Conservation (phyloP, 148 eudicot genomes). For the Rhododendron ovatum region DNA sequence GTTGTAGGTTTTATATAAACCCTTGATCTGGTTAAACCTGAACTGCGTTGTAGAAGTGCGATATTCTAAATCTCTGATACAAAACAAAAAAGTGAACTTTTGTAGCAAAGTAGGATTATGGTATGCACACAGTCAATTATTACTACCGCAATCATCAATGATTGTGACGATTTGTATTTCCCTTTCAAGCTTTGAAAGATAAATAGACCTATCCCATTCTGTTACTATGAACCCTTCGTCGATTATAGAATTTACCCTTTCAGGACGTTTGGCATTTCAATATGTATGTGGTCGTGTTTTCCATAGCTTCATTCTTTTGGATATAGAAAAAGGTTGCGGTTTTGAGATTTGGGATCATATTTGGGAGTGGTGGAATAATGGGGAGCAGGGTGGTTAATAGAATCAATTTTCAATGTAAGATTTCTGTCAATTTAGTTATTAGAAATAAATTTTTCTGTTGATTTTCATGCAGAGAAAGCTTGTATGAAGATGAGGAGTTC, state of each 20-base stretch:
- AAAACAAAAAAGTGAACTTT: not conserved
- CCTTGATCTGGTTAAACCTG: not conserved
- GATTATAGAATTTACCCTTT: not conserved
- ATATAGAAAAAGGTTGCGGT: too few relatives aligned
- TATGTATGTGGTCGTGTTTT: not conserved
- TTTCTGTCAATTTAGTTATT: constrained; percentile 1
- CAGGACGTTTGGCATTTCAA: not conserved
- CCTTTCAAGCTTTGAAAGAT: not conserved
- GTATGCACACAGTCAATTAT: not conserved
- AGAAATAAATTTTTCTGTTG: not conserved
- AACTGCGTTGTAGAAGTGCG: not conserved
- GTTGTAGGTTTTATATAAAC: not conserved
- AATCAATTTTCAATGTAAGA: not conserved
- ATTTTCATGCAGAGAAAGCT: constrained; percentile 66
- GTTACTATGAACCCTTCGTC: not conserved
- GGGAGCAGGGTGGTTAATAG: not conserved
- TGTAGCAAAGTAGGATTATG: not conserved
- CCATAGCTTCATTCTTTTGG: not conserved
- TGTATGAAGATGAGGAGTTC: constrained; percentile 92
- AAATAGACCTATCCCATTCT: not conserved
- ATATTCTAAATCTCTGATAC: not conserved
- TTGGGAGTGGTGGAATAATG: not conserved
- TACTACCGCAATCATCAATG: not conserved
- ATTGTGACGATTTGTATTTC: not conserved
- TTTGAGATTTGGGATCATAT: not conserved